Evolutionary conservation across 768 basidiomycete species (phyloP), one percentile per base, ranked within the genome.

Genomic region (Mycena vulgaris): DNA sequence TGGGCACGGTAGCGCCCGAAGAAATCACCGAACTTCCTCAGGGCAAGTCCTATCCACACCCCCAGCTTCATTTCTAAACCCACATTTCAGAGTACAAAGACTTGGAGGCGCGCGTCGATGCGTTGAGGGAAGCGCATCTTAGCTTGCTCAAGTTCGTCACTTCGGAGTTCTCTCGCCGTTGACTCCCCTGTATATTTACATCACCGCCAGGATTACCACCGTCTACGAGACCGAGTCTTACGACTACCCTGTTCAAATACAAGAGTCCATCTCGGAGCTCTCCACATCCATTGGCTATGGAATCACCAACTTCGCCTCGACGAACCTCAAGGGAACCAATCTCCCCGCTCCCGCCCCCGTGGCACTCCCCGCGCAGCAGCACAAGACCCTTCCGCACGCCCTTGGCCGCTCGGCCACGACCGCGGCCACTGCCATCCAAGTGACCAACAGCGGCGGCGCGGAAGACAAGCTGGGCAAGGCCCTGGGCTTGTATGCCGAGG

Each of bases 351-450:
- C 95, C 21, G 81, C 88, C 4, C 89, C 92, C 23, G 76, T 89
- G 49, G 81, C 90, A 0, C 84, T 89, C 2, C 86, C 89, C 27
- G 82, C 84, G 3, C 78, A 83, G 30, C 92, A 92, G 75, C 96
- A 96, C 86, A 99, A 99, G 90, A 99, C 98, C 0, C 92, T 99
- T 60, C 95, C 98, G 0, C 98, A 99, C 75, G 97, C 98, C 0
- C 89, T 99, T 60, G 88, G 91, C 23, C 93, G 98, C 58, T 92
- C 97, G 0, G 90, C 96, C 0, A 87, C 89, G 40, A 77, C 83
- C 11, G 94, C 91, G 0, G 87, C 90, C 3, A 79, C 78, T 7
- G 80, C 83, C 14, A 76, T 93, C 33, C 81, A 83, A n/a, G 70
- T 74, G 3, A 83, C 84, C 1, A 78, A 85, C 4, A 85, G 86